Percentiles rank a stretch among this genome's conserved stretches.
These are phyloP conservation scores for Diaporthe citrichinensis DNA, from an alignment of 2,329 filamentous ascomycete species.

Conservation along the genomic window DNA sequence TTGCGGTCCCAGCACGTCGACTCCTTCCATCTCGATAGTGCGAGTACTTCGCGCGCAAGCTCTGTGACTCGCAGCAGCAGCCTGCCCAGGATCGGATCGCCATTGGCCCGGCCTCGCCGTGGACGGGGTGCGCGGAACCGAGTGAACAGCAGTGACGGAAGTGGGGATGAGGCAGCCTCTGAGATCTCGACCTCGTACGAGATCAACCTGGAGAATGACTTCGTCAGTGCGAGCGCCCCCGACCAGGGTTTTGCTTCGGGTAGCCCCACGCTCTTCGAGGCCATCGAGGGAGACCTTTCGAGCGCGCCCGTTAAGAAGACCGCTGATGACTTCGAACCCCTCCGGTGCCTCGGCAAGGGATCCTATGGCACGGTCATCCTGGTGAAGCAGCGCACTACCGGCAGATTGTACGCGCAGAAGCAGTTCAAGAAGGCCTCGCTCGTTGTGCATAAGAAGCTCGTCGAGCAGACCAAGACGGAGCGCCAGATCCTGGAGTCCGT, in stretches of 20 bases:
- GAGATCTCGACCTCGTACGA: constrained; percentile 86
- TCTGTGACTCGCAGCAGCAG: constrained; percentile 70
- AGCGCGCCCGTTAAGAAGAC: constrained; percentile 83
- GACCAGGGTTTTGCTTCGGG: constrained; percentile 49
- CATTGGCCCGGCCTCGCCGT: constrained; percentile 45
- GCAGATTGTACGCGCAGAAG: constrained; percentile 95
- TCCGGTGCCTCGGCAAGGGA: constrained; percentile 95
- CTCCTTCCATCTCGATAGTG: constrained; percentile 75
- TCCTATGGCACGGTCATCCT: constrained; percentile 95
- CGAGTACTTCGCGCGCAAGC: constrained; percentile 59
- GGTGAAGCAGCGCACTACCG: constrained; percentile 90
- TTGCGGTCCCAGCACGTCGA: constrained; percentile 84
- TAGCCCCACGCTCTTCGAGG: constrained; percentile 53
- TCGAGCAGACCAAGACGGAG: constrained; percentile 98
- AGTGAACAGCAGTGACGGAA: constrained; percentile 66
- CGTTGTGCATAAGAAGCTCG: constrained; percentile 93
- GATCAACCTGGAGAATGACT: constrained; percentile 86
- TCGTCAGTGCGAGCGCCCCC: constrained; percentile 77
- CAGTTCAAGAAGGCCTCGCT: constrained; percentile 98
- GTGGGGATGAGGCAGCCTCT: constrained; percentile 77
- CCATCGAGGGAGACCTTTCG: constrained; percentile 68
- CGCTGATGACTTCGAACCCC: constrained; percentile 87
- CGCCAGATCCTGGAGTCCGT: constrained; percentile 95
- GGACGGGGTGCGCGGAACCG: constrained; percentile 48
- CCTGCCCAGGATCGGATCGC: constrained; percentile 53